Conservation (phyloP, 2,329 filamentous ascomycete genomes). For the Ilyonectria destructans region DNA sequence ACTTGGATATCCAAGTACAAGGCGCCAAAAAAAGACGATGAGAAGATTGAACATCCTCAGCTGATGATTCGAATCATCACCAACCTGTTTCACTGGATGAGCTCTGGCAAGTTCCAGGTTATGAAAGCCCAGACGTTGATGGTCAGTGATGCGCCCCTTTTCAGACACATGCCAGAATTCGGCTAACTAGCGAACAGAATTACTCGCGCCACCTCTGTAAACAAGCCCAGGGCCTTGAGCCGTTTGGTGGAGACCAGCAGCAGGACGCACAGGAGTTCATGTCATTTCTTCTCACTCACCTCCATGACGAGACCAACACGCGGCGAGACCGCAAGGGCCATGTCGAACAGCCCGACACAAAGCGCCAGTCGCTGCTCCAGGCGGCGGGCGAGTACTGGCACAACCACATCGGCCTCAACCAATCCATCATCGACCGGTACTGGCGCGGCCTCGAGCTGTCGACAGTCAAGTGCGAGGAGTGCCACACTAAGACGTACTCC, state of each 20-base stretch:
- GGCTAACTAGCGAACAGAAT: conserved; percentile 59
- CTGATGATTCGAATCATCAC: conserved; percentile 74
- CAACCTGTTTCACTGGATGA: conserved; percentile 73
- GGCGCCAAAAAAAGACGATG: conserved; percentile 76
- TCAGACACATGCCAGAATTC: conserved; percentile 28
- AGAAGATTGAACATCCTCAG: conserved; percentile 69
- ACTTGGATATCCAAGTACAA: conserved; percentile 76
- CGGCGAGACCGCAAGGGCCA: conserved; percentile 61
- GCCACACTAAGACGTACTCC: conserved; percentile 65
- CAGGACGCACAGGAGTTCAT: conserved; percentile 96
- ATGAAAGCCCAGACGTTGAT: conserved; percentile 72
- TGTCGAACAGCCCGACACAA: conserved; percentile 53
- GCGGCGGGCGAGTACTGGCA: conserved; percentile 84
- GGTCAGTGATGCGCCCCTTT: conserved; percentile 60
- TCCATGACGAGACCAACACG: conserved; percentile 89
- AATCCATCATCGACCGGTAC: conserved; percentile 84
- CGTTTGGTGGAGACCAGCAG: conserved; percentile 82
- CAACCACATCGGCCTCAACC: conserved; percentile 78
- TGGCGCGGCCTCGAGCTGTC: conserved; percentile 85
- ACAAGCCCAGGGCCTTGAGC: conserved; percentile 52
- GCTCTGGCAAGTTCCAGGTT: conserved; percentile 63
- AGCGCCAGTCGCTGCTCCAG: conserved; percentile 57
- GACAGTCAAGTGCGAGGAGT: conserved; percentile 77
- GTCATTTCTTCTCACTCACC: conserved; percentile 83
- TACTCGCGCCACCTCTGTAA: conserved; percentile 65